Evolutionary conservation across 352 stramenopile species (phyloP).

Genomic region (Phytophthora sp.): DNA sequence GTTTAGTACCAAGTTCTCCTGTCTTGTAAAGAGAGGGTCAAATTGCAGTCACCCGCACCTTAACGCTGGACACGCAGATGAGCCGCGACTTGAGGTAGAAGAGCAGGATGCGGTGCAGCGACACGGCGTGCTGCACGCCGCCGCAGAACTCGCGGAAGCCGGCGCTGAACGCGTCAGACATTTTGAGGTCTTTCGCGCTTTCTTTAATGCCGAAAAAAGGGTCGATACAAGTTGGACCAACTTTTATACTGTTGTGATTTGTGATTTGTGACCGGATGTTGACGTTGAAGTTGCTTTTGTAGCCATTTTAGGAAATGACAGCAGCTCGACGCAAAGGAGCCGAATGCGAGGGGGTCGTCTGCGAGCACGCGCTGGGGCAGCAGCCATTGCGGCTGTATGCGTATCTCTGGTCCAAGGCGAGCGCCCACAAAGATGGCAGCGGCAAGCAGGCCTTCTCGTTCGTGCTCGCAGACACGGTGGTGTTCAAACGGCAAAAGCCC

Average conservation of each 20-base stretch:
- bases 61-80: constrained; percentile 85
- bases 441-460: constrained; percentile 48
- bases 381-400: constrained; percentile 69
- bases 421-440: background rate
- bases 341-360: constrained; percentile 66
- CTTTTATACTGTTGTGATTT: constrained; percentile 1
- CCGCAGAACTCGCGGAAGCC: constrained; percentile 86
- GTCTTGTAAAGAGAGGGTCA: no score
- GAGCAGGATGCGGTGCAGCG: constrained; percentile 83
- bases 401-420: constrained; percentile 64
- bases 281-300: constrained; percentile 19
- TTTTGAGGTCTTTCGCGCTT: constrained; percentile 8
- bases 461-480: constrained; percentile 67
- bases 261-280: constrained; percentile 23
- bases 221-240: constrained; percentile 2
- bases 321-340: constrained; percentile 41
- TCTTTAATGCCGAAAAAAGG: constrained; percentile 12
- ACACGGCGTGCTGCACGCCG: constrained; percentile 87
- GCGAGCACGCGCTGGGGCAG: constrained; percentile 65
- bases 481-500: constrained; percentile 76
- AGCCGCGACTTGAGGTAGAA: constrained; percentile 88
- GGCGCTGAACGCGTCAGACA: constrained; percentile 60
- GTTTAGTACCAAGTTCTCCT: constrained; percentile 2
- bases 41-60: constrained; percentile 41
- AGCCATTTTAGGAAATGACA: constrained; percentile 33